Evolutionary conservation across 768 basidiomycete species (phyloP).

Genomic region (Trametopsis cervina): DNA sequence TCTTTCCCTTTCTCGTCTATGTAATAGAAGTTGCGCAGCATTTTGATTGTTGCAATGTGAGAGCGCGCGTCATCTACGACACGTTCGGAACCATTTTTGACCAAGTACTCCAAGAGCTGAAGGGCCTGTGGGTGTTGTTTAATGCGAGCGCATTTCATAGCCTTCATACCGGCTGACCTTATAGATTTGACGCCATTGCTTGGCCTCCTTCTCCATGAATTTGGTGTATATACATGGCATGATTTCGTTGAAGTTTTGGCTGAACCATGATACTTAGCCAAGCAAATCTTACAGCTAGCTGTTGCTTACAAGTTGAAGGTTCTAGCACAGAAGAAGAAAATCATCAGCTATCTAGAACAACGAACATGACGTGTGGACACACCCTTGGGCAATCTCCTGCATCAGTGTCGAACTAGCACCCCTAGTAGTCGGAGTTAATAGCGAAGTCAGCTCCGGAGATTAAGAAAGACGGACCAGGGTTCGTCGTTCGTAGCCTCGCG

Average conservation of each 20-base stretch:
- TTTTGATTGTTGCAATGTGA: slow-evolving; percentile 92
- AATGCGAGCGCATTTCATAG: neutral
- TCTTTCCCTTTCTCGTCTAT: slow-evolving; percentile 99
- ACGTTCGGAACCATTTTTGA: slow-evolving; percentile 96
- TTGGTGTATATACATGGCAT: slow-evolving; percentile 95
- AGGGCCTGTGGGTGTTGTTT: slow-evolving; percentile 51
- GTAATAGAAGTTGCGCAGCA: slow-evolving; percentile 96
- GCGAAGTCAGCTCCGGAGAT: neutral
- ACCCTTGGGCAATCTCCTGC: slow-evolving; percentile 99
- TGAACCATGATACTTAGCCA: slow-evolving; percentile 24
- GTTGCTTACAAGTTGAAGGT: slow-evolving; percentile 91
- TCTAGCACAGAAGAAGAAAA: slow-evolving; percentile 33
- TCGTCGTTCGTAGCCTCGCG: slow-evolving; percentile 97
- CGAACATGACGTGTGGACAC: slow-evolving; percentile 27
- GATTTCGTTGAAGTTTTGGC: slow-evolving; percentile 98
- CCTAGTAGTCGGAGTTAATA: slow-evolving; percentile 40
- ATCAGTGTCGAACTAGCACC: slow-evolving; percentile 96
- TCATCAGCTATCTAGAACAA: no score
- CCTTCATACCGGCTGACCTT: slow-evolving; percentile 47
- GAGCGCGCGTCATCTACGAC: slow-evolving; percentile 97
- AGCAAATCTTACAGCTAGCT: neutral
- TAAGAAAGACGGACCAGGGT: slow-evolving; percentile 68
- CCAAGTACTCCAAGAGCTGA: slow-evolving; percentile 89
- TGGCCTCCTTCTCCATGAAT: slow-evolving; percentile 97
- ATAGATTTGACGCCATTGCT: slow-evolving; percentile 99